A percentile compares a stretch with the other conserved stretches of the same genome.
Evolutionary conservation across 2,329 filamentous ascomycete genomes (phyloP).

Genomic region (Fusarium sulawesiense): DNA sequence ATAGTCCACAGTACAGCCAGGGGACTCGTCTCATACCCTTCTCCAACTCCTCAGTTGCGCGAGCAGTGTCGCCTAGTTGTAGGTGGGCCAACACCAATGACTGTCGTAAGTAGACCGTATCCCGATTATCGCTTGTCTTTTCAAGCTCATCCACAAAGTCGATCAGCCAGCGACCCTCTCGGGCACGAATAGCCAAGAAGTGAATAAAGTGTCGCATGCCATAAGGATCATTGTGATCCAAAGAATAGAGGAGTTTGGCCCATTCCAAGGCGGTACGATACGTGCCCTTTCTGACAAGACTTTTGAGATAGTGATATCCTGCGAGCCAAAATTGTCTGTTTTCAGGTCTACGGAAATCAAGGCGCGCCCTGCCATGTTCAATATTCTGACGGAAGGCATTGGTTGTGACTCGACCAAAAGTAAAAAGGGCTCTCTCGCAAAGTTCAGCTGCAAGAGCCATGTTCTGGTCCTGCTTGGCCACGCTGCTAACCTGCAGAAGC

Average conservation of each 20-base stretch:
- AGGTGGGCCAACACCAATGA: slow-evolving; percentile 81
- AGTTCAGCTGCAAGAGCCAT: slow-evolving; percentile 87
- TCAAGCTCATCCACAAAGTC: slow-evolving; percentile 68
- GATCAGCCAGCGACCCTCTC: slow-evolving; percentile 80
- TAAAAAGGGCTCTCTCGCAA: slow-evolving; percentile 90
- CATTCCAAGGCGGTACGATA: slow-evolving; percentile 94
- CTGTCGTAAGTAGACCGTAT: slow-evolving; percentile 76
- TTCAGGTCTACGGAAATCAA: slow-evolving; percentile 84
- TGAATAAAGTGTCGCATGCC: slow-evolving; percentile 84
- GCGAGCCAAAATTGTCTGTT: slow-evolving; percentile 95
- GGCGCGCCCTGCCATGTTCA: slow-evolving; percentile 79
- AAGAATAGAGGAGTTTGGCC: slow-evolving; percentile 83
- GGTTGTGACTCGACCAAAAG: slow-evolving; percentile 88
- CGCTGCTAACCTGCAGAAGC: slow-evolving; percentile 91
- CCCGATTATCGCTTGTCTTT: slow-evolving; percentile 52
- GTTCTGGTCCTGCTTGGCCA: slow-evolving; percentile 92
- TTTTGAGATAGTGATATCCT: slow-evolving; percentile 87
- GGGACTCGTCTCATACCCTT: slow-evolving; percentile 79
- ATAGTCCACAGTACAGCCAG: slow-evolving; percentile 85
- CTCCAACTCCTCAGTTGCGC: slow-evolving; percentile 73
- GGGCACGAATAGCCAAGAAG: slow-evolving; percentile 82
- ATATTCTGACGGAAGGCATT: slow-evolving; percentile 83
- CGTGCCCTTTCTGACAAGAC: slow-evolving; percentile 89
- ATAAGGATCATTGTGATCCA: slow-evolving; percentile 85
- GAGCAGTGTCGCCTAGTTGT: slow-evolving; percentile 73